phyloP scores from a whole-genome alignment of 2,329 filamentous ascomycete species.

The Aspergillus phoenicis region DNA sequence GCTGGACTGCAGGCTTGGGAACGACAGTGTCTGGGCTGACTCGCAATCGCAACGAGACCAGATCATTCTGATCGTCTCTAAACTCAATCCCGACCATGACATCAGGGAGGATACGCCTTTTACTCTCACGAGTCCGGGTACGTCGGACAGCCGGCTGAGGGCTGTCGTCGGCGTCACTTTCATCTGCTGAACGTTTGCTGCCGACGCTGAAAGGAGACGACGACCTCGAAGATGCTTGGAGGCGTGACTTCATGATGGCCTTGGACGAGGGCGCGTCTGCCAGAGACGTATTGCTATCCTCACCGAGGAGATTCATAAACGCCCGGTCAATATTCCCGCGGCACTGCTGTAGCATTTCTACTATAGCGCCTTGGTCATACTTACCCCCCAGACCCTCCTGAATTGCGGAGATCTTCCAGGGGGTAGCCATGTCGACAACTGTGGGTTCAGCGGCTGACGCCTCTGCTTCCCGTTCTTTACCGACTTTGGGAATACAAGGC shows the following conservation, averaged over 20 bases:
- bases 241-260: slow-evolving; percentile 34
- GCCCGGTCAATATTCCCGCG: slow-evolving; percentile 58
- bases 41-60: slow-evolving; percentile 40
- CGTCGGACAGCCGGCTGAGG: slow-evolving; percentile 33
- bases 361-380: slow-evolving; percentile 54
- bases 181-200: slow-evolving; percentile 46
- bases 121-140: slow-evolving; percentile 31
- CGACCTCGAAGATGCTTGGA: slow-evolving; percentile 43
- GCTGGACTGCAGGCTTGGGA: slow-evolving; percentile 13
- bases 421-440: slow-evolving; percentile 46
- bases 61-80: slow-evolving; percentile 41
- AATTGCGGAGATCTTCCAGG: slow-evolving; percentile 60
- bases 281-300: slow-evolving; percentile 34
- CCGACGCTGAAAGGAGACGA: slow-evolving; percentile 46
- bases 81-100: slow-evolving; percentile 44
- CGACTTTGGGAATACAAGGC: slow-evolving; percentile 47
- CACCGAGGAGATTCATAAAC: slow-evolving; percentile 55
- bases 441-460: slow-evolving; percentile 15
- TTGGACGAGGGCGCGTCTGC: slow-evolving; percentile 26
- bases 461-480: slow-evolving; percentile 15
- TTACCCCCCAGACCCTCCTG: slow-evolving; percentile 54
- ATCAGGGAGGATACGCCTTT: slow-evolving; percentile 39
- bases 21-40: slow-evolving; percentile 31
- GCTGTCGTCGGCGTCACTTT: slow-evolving; percentile 42
- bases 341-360: slow-evolving; percentile 55